These are phyloP conservation scores for Neurospora sp. DNA, from an alignment of 495 filamentous ascomycete genomes.

Conservation along the genomic window DNA sequence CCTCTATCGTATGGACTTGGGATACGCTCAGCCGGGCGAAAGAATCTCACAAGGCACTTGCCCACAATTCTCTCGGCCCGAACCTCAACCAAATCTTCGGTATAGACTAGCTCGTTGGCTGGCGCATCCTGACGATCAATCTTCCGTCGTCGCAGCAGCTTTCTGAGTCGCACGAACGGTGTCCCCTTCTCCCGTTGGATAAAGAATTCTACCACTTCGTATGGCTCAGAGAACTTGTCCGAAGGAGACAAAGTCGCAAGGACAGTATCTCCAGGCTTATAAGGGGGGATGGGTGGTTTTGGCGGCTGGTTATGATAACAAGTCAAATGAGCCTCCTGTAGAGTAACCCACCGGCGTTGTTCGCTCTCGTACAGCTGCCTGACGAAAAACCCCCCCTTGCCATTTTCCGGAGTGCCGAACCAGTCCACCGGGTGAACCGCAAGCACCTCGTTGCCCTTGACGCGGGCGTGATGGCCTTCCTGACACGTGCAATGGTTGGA, in stretches of 20 bases:
- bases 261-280: slow-evolving; percentile 45
- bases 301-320: slow-evolving; percentile 21
- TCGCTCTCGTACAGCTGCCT: slow-evolving; percentile 53
- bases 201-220: slow-evolving; percentile 39
- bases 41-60: slow-evolving; percentile 50
- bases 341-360: slow-evolving; percentile 39
- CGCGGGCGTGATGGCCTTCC: slow-evolving; percentile 23
- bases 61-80: slow-evolving; percentile 33
- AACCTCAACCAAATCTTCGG: slow-evolving; percentile 33
- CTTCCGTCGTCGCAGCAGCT: slow-evolving; percentile 33
- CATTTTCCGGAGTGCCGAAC: slow-evolving; percentile 34
- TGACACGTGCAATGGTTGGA: slow-evolving; percentile 67
- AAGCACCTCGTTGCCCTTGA: slow-evolving; percentile 43
- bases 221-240: slow-evolving; percentile 34
- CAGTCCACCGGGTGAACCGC: slow-evolving; percentile 46
- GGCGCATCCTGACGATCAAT: slow-evolving; percentile 29
- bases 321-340: slow-evolving; percentile 37
- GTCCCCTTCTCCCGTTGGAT: slow-evolving; percentile 15
- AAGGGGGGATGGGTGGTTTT: slow-evolving; percentile 9
- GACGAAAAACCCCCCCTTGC: slow-evolving; percentile 46
- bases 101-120: slow-evolving; percentile 61
- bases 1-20: slow-evolving; percentile 52
- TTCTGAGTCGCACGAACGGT: slow-evolving; percentile 31
- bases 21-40: slow-evolving; percentile 31
- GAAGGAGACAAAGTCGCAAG: slow-evolving; percentile 25